Evolutionary conservation across 2,329 filamentous ascomycete genomes (phyloP).

Genomic region (Alternaria tenuissima): DNA sequence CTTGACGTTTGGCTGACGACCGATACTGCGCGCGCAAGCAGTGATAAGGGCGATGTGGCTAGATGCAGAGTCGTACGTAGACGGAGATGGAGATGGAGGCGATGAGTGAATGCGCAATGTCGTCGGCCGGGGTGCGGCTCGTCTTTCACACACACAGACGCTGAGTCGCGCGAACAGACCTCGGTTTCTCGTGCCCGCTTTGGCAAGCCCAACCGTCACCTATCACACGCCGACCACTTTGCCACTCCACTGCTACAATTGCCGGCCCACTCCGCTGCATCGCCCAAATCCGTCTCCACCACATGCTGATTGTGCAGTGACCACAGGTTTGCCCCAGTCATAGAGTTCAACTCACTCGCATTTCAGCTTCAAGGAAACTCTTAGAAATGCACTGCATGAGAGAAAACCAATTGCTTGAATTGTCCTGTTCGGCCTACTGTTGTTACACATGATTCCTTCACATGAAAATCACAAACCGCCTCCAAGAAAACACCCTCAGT

Average conservation of each 20-base stretch:
- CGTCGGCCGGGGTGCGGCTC: conserved; percentile 27
- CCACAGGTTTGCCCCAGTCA: no score
- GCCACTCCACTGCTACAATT: conserved; percentile 1
- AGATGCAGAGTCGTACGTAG: not conserved
- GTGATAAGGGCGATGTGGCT: not conserved
- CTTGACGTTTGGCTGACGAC: not conserved
- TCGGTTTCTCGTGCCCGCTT: conserved; percentile 34
- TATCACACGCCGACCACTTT: not conserved
- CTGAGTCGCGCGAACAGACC: conserved; percentile 29
- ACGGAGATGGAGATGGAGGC: not conserved
- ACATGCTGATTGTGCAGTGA: not conserved
- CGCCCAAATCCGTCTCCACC: not conserved
- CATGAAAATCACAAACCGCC: not conserved
- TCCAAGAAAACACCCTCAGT: conserved; percentile 21
- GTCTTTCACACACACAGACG: conserved; percentile 23
- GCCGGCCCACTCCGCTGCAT: conserved; percentile 1
- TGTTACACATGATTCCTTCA: not conserved
- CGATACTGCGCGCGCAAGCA: conserved; percentile 6
- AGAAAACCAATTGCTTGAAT: not conserved
- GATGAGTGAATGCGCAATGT: conserved; percentile 4
- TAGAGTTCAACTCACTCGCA: not conserved
- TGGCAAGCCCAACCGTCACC: conserved; percentile 27
- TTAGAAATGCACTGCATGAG: fast-evolving
- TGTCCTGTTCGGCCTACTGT: not conserved
- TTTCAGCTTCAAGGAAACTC: not conserved